phyloP scores from a whole-genome alignment of 2,329 filamentous ascomycete genomes.

The Salinomyces thailandicus region DNA sequence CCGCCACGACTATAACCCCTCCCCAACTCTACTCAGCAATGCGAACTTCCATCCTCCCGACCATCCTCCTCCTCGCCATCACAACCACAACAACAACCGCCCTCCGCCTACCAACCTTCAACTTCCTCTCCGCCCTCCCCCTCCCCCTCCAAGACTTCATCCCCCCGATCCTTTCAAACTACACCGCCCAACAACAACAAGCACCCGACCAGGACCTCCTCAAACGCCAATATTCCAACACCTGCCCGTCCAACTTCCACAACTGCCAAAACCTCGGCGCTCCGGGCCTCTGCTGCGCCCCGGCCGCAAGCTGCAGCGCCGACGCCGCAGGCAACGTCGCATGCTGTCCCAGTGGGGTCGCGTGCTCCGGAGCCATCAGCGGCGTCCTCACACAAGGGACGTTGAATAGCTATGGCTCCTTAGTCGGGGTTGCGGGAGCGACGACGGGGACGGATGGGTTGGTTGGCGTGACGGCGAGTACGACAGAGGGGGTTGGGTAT shows the following conservation, averaged over 20 bases:
- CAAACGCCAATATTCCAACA: constrained; percentile 26
- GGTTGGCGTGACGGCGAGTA: constrained; percentile 13
- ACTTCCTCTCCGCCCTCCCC: constrained; percentile 21
- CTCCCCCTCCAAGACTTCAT: constrained; percentile 16
- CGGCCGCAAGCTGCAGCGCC: constrained; percentile 43
- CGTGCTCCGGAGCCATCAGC: constrained; percentile 46
- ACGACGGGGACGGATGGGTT: constrained; percentile 9
- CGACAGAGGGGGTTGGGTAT: constrained; percentile 7
- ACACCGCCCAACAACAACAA: constrained; percentile 1
- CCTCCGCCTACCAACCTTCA: constrained; percentile 17
- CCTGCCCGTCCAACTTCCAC: constrained; percentile 43
- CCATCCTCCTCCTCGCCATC: constrained; percentile 4
- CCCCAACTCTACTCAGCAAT: neutral
- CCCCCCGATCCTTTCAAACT: constrained; percentile 10
- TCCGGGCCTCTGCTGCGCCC: constrained; percentile 45
- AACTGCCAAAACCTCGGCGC: constrained; percentile 44
- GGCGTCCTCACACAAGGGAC: constrained; percentile 26
- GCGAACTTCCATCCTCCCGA: neutral
- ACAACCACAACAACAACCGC: too few species aligned
- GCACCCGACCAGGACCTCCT: constrained; percentile 23
- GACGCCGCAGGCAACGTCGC: constrained; percentile 49
- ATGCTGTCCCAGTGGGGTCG: constrained; percentile 49
- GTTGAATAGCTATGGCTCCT: constrained; percentile 16
- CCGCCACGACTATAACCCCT: neutral
- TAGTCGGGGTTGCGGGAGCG: constrained; percentile 17